phyloP scores from a whole-genome alignment of 2,329 filamentous ascomycete species.

The Aspergillus ochraceoroseus region DNA sequence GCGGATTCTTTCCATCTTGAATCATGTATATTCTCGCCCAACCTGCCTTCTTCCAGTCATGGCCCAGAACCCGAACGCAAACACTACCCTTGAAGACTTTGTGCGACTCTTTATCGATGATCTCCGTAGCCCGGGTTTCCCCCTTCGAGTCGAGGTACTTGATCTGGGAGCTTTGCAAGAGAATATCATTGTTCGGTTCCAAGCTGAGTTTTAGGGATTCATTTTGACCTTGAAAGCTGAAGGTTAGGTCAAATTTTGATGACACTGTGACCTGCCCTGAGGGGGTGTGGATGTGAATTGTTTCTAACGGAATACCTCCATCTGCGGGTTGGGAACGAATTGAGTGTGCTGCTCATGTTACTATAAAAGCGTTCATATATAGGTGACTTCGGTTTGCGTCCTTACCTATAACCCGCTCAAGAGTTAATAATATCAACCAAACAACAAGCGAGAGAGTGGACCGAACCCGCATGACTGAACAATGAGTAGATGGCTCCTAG shows the following conservation, averaged over 20 bases:
- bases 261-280: not conserved
- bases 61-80: not conserved
- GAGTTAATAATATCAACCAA: too few species aligned
- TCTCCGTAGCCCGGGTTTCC: not conserved
- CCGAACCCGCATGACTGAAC: too few species aligned
- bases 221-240: constrained; percentile 1
- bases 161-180: constrained; percentile 7
- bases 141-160: constrained; percentile 8
- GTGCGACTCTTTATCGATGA: not conserved
- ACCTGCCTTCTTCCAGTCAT: constrained; percentile 3
- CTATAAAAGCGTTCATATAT: not conserved
- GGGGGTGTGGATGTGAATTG: constrained; percentile 4
- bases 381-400: not conserved
- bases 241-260: constrained; percentile 5
- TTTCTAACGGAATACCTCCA: not conserved
- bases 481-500: too few species aligned
- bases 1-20: constrained; percentile 7
- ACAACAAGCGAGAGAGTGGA: too few species aligned
- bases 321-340: not conserved
- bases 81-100: constrained; percentile 9
- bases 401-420: not conserved
- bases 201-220: constrained; percentile 1
- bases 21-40: constrained; percentile 16
- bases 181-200: constrained; percentile 13
- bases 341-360: constrained; percentile 6